phyloP scores from a whole-genome alignment of 1,284 basidiomycete genomes.

The Entoloma clypeatum region DNA sequence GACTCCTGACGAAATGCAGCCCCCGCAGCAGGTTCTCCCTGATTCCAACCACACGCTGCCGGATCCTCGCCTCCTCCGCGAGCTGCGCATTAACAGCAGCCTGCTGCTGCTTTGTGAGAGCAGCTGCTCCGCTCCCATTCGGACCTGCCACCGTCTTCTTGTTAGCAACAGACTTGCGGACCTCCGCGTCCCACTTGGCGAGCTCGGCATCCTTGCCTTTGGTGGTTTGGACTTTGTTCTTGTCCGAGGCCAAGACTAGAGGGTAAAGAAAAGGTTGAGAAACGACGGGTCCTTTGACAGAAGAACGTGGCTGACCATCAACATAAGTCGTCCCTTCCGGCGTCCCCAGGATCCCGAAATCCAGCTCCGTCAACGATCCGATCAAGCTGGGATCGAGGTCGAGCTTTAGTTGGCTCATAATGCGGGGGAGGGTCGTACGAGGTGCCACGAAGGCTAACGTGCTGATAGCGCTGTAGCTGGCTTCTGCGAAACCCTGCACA shows the following conservation, averaged over 20 bases:
- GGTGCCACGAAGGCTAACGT: conserved; percentile 82
- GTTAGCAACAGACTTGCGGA: conserved; percentile 78
- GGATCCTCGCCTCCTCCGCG: conserved; percentile 68
- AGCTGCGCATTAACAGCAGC: conserved; percentile 78
- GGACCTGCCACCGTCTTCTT: conserved; percentile 65
- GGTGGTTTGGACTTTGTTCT: conserved; percentile 46
- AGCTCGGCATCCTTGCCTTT: conserved; percentile 88
- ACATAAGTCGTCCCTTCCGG: conserved; percentile 76
- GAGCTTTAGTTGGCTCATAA: conserved; percentile 61
- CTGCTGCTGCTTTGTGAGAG: conserved; percentile 81
- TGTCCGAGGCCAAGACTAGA: conserved; percentile 62
- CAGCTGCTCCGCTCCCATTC: too few relatives aligned
- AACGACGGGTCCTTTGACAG: neutral
- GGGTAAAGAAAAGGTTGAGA: conserved; percentile 10
- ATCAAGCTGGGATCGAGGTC: conserved; percentile 63
- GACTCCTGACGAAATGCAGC: conserved; percentile 60
- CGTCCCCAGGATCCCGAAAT: conserved; percentile 82
- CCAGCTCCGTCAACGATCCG: conserved; percentile 63
- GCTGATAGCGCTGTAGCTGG: conserved; percentile 71
- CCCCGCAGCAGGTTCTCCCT: conserved; percentile 62
- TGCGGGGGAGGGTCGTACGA: conserved; percentile 56
- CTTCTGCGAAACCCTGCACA: conserved; percentile 54
- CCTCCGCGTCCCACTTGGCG: conserved; percentile 89
- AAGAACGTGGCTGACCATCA: conserved; percentile 56
- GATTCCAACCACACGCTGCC: conserved; percentile 53